These are phyloP conservation scores for Panaeolus papilionaceus DNA, from an alignment of 768 basidiomycete genomes.

Conservation along the genomic window DNA sequence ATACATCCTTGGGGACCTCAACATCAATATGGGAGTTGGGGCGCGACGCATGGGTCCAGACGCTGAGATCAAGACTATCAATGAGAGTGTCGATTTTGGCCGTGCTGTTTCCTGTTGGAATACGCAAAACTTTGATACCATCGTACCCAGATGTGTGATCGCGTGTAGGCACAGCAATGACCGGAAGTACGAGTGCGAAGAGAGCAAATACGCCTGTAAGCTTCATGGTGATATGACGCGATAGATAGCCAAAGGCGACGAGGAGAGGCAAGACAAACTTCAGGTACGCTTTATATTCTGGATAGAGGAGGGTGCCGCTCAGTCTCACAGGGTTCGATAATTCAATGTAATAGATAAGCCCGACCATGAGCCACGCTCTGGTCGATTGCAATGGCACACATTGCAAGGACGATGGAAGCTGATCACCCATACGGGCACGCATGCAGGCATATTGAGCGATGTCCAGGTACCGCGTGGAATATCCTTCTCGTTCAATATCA, in stretches of 20 bases:
- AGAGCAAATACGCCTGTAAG: constrained; percentile 2
- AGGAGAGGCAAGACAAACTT: background rate
- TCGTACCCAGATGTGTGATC: constrained; percentile 1
- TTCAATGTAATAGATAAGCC: too few species aligned
- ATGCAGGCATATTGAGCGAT: too few species aligned
- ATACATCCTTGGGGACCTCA: constrained; percentile 14
- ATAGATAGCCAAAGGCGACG: background rate
- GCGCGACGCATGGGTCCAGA: constrained; percentile 7
- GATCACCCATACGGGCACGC: too few species aligned
- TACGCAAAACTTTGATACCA: constrained; percentile 14
- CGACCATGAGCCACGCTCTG: too few species aligned
- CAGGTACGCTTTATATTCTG: background rate
- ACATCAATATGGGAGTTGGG: constrained; percentile 17
- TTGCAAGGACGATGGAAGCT: too few species aligned
- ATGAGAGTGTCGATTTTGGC: background rate
- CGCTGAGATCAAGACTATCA: background rate
- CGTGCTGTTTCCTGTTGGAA: constrained; percentile 8
- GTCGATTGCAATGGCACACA: too few species aligned
- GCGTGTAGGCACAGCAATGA: background rate
- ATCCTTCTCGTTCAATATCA: too few species aligned
- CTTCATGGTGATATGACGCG: background rate
- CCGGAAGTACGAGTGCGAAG: constrained; percentile 7
- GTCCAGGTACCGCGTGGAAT: too few species aligned
- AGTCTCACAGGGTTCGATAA: too few species aligned
- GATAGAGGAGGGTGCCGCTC: too few species aligned